A percentile compares a stretch with the other conserved stretches of the same genome.
Evolutionary conservation across 768 basidiomycete species (phyloP).

Genomic region (Termitomyces sp.): DNA sequence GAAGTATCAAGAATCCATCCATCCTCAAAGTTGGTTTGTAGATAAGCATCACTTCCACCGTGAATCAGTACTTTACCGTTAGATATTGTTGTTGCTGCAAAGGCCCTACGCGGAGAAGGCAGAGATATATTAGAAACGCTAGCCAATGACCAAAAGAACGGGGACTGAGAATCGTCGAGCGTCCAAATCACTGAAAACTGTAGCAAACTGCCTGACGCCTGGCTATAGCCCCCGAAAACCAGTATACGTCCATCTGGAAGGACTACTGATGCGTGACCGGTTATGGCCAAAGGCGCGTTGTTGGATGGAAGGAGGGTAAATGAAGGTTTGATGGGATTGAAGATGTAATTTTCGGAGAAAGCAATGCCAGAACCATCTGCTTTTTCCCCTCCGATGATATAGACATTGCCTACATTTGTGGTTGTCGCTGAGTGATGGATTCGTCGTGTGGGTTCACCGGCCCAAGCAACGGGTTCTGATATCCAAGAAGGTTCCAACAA

Average conservation of each 20-base stretch:
- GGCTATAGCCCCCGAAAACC: constrained; percentile 68
- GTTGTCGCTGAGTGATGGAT: constrained; percentile 68
- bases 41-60: constrained; percentile 62
- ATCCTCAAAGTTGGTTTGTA: constrained; percentile 51
- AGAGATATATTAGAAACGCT: constrained; percentile 31
- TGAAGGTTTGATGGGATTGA: constrained; percentile 39
- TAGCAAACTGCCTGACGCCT: constrained; percentile 38
- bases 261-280: constrained; percentile 69
- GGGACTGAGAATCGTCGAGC: constrained; percentile 48
- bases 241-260: constrained; percentile 64
- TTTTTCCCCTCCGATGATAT: constrained; percentile 74
- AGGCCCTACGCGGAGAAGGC: constrained; percentile 58
- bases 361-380: constrained; percentile 70
- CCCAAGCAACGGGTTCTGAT: constrained; percentile 47
- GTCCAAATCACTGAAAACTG: constrained; percentile 58
- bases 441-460: constrained; percentile 62
- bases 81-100: constrained; percentile 45
- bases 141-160: constrained; percentile 44
- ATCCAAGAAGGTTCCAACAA: constrained; percentile 37
- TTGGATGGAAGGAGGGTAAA: constrained; percentile 53
- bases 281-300: constrained; percentile 60
- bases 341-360: constrained; percentile 61
- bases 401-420: constrained; percentile 43
- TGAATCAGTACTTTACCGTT: constrained; percentile 64
- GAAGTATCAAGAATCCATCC: constrained; percentile 68